These are phyloP conservation scores for Balamuthia mandrillaris DNA, from an alignment of 208 protist species.

Conservation along the genomic window DNA sequence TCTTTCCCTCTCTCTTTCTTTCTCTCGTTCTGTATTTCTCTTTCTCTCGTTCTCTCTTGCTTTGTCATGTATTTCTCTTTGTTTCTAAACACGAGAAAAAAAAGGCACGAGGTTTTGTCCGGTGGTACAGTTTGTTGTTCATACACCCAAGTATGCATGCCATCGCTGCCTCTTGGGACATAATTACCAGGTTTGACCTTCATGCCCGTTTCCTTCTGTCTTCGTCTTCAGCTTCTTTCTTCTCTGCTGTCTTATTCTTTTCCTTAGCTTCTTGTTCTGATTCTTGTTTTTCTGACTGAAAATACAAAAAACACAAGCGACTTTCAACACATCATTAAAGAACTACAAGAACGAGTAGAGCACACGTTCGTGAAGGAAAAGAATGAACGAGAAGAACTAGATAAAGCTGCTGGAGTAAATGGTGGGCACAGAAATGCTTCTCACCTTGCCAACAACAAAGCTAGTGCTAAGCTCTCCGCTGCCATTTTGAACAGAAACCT, in stretches of 20 bases:
- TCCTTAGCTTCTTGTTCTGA: neutral
- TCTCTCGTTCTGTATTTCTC: too few relatives aligned
- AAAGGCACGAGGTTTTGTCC: slow-evolving; percentile 26
- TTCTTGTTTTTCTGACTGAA: neutral
- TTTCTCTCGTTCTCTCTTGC: too few relatives aligned
- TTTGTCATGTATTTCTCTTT: too few relatives aligned
- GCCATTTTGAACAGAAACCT: too few relatives aligned
- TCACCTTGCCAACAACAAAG: too few relatives aligned
- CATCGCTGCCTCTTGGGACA: neutral
- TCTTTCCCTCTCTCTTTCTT: too few relatives aligned
- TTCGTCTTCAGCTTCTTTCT: neutral
- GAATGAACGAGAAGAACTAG: neutral
- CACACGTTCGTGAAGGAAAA: neutral
- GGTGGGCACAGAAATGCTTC: too few relatives aligned
- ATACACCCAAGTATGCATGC: neutral
- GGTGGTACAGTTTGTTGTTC: slow-evolving; percentile 29
- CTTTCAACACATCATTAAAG: neutral
- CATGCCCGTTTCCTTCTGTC: neutral
- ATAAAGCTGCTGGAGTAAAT: too few relatives aligned
- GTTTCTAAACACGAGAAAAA: too few relatives aligned
- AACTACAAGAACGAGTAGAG: neutral
- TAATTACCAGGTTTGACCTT: neutral
- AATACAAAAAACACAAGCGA: neutral
- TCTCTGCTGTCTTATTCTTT: neutral
- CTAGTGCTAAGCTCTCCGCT: too few relatives aligned